Conservation (phyloP, 345 rosid species). For the Geranium rotundifolium region DNA sequence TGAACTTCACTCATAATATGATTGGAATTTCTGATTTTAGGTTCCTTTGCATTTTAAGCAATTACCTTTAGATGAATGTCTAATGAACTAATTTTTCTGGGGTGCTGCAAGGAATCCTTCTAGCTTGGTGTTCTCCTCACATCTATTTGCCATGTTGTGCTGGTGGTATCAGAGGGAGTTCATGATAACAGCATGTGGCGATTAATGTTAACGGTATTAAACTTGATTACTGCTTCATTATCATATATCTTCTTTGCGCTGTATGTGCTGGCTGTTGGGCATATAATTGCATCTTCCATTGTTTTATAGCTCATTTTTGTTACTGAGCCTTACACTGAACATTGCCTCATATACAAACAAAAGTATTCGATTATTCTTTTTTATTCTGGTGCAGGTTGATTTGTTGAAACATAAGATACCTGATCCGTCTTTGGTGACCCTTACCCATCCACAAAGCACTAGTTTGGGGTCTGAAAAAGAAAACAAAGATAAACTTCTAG, state of each 20-base stretch:
- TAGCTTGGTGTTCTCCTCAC: slow-evolving; percentile 76
- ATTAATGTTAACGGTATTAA: slow-evolving; percentile 50
- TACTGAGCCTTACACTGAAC: too few relatives aligned
- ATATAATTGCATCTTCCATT: too few relatives aligned
- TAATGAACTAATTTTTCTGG: slow-evolving; percentile 2
- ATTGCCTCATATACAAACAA: too few relatives aligned
- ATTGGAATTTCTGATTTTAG: too few relatives aligned
- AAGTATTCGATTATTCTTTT: too few relatives aligned
- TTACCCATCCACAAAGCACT: slow-evolving; percentile 33
- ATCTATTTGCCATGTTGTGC: slow-evolving; percentile 70
- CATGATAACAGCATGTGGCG: slow-evolving; percentile 56
- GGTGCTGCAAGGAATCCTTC: slow-evolving; percentile 43
- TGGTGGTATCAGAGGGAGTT: slow-evolving; percentile 76
- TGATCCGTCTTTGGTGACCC: slow-evolving; percentile 54
- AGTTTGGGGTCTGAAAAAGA: slow-evolving; percentile 40
- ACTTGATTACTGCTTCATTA: slow-evolving; percentile 3
- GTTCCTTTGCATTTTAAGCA: too few relatives aligned
- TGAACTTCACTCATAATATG: too few relatives aligned
- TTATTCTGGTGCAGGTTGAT: slow-evolving; percentile 46
- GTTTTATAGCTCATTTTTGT: too few relatives aligned
- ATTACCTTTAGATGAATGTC: too few relatives aligned
- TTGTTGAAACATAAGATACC: slow-evolving; percentile 74
- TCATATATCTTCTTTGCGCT: too few relatives aligned
- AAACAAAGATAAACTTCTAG: slow-evolving; percentile 32
- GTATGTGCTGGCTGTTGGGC: too few relatives aligned